phyloP scores from a whole-genome alignment of 352 stramenopile species.

The Pythium guiyangense region DNA sequence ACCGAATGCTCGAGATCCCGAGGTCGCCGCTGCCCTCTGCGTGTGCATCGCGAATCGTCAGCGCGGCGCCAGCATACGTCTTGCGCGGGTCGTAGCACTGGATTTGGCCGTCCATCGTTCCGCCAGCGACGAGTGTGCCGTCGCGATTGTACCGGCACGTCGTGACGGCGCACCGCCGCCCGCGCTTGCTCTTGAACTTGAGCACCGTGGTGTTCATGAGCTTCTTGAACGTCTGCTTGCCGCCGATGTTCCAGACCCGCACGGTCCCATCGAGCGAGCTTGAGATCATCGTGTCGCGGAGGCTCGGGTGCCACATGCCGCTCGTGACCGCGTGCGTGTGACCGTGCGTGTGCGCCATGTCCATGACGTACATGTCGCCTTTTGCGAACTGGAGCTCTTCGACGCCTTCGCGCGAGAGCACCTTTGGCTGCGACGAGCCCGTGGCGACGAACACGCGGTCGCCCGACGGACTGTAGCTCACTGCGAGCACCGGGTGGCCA shows the following conservation, averaged over 20 bases:
- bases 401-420: conserved; percentile 73
- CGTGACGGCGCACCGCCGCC: conserved; percentile 68
- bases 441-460: conserved; percentile 69
- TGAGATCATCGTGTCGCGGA: conserved; percentile 73
- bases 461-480: conserved; percentile 79
- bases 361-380: conserved; percentile 85
- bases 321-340: conserved; percentile 75
- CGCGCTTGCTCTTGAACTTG: conserved; percentile 78
- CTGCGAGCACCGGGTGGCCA: conserved; percentile 64
- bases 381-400: conserved; percentile 78
- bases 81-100: conserved; percentile 76
- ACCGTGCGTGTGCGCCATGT: conserved; percentile 82
- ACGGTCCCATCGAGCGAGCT: conserved; percentile 79
- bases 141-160: conserved; percentile 67
- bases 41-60: conserved; percentile 69
- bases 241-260: conserved; percentile 65
- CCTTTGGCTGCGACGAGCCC: conserved; percentile 69
- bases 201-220: conserved; percentile 80
- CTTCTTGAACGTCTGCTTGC: conserved; percentile 70
- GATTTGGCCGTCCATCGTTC: conserved; percentile 75
- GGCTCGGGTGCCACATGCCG: conserved; percentile 62
- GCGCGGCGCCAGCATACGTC: conserved; percentile 50
- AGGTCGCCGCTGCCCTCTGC: conserved; percentile 65
- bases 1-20: conserved; percentile 65
- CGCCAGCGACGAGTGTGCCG: conserved; percentile 51